Evolutionary conservation across 2,329 filamentous ascomycete species (phyloP).

Genomic region (Fusarium graminum): DNA sequence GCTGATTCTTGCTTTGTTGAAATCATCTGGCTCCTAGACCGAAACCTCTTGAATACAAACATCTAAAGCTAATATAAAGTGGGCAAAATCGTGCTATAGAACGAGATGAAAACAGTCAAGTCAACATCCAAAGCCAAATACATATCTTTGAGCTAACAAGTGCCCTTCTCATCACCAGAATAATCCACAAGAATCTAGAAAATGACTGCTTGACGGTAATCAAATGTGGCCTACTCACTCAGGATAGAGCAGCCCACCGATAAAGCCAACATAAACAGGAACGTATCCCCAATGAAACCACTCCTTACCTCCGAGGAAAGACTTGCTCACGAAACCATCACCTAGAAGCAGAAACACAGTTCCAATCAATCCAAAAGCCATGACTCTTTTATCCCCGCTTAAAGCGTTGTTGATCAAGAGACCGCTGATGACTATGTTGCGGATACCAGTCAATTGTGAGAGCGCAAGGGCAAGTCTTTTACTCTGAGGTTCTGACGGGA

Average conservation of each 20-base stretch:
- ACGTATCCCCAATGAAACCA: constrained; percentile 43
- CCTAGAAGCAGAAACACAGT: constrained; percentile 13
- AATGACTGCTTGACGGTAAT: background rate
- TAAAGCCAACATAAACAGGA: constrained; percentile 19
- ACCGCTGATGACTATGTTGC: constrained; percentile 41
- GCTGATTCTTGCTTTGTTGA: too few species aligned
- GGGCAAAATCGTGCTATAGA: too few species aligned
- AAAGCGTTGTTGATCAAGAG: constrained; percentile 33
- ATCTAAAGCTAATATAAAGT: too few species aligned
- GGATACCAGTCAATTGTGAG: constrained; percentile 32
- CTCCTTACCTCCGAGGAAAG: constrained; percentile 32
- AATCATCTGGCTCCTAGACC: too few species aligned
- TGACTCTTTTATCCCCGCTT: constrained; percentile 21
- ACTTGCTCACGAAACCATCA: constrained; percentile 38
- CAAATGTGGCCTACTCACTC: background rate
- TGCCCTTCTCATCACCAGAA: background rate
- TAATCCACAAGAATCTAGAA: background rate
- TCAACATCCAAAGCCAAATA: too few species aligned
- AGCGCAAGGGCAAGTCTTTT: constrained; percentile 21
- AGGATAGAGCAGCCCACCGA: constrained; percentile 20
- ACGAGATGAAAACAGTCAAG: too few species aligned
- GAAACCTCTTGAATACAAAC: too few species aligned
- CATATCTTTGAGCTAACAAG: too few species aligned
- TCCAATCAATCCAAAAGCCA: constrained; percentile 16
- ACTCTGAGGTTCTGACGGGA: constrained; percentile 27